Base-by-base conservation (phyloP, 495 filamentous ascomycete genomes). In the Tuber borchii region DNA sequence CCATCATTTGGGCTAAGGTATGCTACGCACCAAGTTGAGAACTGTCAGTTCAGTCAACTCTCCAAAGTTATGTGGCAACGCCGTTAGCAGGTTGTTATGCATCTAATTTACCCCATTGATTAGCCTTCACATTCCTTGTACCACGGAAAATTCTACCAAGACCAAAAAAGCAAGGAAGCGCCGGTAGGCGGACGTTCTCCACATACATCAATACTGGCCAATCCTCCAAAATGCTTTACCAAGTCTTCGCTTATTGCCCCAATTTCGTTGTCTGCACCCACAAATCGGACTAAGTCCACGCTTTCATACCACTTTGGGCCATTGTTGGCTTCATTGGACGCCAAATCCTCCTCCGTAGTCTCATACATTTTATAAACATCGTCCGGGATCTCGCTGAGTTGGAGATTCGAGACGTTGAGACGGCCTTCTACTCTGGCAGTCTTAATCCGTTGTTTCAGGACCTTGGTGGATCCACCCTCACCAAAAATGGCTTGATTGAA, bases 211-310 rank as follows among this genome's bases (percentile, higher is more conserved):
- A 98, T 83, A 7, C 87, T 87, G 81, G 97, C 93, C 26, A 99
- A 80, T 2, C 91, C 94, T 12, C 91, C 91, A 85, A 99, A 98
- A 77, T 95, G 89, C 75, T 89, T 90, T 10, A 90, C 91, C 19
- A 93, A 85, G 1, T 86, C 83, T 68, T 95, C 92, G 26, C 88
- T 85, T 42, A 99, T 87, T 46, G 87, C 85, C 79, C 91, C 88
- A 74, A 99, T 82, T 82, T 97, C 93, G 82, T 99, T 98, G 82
- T 97, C 94, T 19, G 95, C 94, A 45, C 92, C 94, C 78, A 94
- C 89, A 71, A 99, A 89, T 73, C 91, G 90, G 14, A 91, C 90
- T n/a, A 99, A 86, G 83, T 98, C 96, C 20, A 99, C 94, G 73
- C 91, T 91, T 84, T 98, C 95, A 43, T 93, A 94, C 95, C 95